These are phyloP conservation scores for Wallacemonas sp. DNA, from an alignment of 208 protist species.

Conservation along the genomic window DNA sequence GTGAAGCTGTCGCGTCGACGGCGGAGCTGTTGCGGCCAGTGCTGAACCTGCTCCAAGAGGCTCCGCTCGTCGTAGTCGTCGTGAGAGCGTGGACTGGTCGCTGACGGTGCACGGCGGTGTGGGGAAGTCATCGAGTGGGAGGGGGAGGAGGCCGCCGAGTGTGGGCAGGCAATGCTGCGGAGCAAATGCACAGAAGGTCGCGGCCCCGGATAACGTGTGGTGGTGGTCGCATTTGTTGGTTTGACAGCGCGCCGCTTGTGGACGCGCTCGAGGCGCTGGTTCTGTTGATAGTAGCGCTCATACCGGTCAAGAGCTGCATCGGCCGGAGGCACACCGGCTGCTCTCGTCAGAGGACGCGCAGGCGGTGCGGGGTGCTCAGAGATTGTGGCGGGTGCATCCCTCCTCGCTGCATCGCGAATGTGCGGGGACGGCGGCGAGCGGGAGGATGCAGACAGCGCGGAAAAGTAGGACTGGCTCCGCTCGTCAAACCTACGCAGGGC, in stretches of 20 bases:
- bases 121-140: neutral
- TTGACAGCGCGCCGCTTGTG: neutral
- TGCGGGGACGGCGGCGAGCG: too few relatives aligned
- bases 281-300: conserved; percentile 1
- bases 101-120: neutral
- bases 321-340: neutral
- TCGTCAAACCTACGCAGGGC: neutral
- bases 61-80: neutral
- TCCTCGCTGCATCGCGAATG: too few relatives aligned
- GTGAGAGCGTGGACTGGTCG: neutral
- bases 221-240: neutral
- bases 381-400: too few relatives aligned
- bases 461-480: conserved; percentile 13
- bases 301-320: conserved; percentile 2
- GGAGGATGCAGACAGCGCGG: neutral
- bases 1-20: conserved; percentile 6
- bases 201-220: neutral
- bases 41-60: conserved; percentile 12
- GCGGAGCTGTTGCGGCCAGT: conserved; percentile 6
- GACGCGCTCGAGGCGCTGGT: neutral
- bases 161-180: neutral
- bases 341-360: neutral
- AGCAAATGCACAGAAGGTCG: conserved; percentile 7
- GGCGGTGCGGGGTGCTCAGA: too few relatives aligned
- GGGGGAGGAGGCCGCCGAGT: neutral